Evolutionary conservation across 352 stramenopile species (phyloP).

Genomic region (Saprolegnia diclina): DNA sequence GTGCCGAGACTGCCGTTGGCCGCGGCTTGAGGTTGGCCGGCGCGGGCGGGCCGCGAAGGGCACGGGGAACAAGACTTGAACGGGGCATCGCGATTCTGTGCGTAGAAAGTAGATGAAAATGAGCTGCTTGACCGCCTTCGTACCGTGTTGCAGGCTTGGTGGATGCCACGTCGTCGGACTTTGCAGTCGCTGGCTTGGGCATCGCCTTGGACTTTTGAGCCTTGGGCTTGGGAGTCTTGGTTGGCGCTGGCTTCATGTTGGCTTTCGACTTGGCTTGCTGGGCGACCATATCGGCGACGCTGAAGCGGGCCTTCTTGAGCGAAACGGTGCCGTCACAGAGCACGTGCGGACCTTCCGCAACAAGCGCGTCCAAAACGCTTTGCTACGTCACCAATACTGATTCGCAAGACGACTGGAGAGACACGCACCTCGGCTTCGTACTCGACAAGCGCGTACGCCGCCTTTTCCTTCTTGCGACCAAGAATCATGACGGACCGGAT

Average conservation of each 20-base stretch:
- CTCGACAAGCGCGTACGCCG: slow-evolving; percentile 16
- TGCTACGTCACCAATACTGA: background rate
- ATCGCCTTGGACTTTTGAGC: background rate
- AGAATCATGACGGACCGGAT: slow-evolving; percentile 2
- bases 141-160: background rate
- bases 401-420: background rate
- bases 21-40: background rate
- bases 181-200: background rate
- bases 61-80: background rate
- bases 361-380: background rate
- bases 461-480: slow-evolving; percentile 11
- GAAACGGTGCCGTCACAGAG: background rate
- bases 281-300: slow-evolving; percentile 9
- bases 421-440: background rate
- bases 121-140: background rate
- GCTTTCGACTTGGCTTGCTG: slow-evolving; percentile 16
- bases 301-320: slow-evolving; percentile 15
- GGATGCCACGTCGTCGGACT: background rate
- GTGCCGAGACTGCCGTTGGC: background rate
- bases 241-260: background rate
- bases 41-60: background rate
- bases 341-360: background rate
- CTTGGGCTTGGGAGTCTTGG: background rate
- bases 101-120: background rate
- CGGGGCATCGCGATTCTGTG: background rate